Conservation (phyloP, 2,329 filamentous ascomycete genomes). For the Fusarium floridanum region DNA sequence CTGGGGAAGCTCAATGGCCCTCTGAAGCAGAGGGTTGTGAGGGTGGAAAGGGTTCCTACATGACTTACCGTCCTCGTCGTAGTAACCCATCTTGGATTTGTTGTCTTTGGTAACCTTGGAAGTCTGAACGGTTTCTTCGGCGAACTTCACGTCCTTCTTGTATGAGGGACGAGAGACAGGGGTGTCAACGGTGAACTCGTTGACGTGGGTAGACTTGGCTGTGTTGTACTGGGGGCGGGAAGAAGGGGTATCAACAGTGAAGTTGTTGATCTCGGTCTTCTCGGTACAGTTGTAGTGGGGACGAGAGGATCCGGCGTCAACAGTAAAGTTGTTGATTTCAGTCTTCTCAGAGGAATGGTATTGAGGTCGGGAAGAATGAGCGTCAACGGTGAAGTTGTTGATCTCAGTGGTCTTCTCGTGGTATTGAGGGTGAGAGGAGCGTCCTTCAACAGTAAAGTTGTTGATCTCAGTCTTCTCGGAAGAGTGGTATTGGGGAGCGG, state of each 20-base stretch:
- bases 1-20: background rate
- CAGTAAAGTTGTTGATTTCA: slow-evolving; percentile 32
- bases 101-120: slow-evolving; percentile 58
- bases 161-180: slow-evolving; percentile 59
- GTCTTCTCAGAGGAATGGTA: slow-evolving; percentile 30
- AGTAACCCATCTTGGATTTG: slow-evolving; percentile 73
- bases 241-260: slow-evolving; percentile 46
- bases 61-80: slow-evolving; percentile 70
- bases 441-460: slow-evolving; percentile 49
- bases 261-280: slow-evolving; percentile 48
- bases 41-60: background rate
- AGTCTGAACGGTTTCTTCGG: slow-evolving; percentile 75
- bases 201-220: slow-evolving; percentile 38
- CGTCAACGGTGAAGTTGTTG: slow-evolving; percentile 36
- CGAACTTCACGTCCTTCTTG: slow-evolving; percentile 70
- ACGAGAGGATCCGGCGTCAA: slow-evolving; percentile 33
- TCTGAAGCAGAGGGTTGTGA: background rate
- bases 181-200: slow-evolving; percentile 50
- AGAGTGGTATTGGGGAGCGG: slow-evolving; percentile 37
- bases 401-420: slow-evolving; percentile 33
- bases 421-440: slow-evolving; percentile 26
- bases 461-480: slow-evolving; percentile 44
- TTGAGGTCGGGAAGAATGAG: slow-evolving; percentile 28
- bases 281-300: slow-evolving; percentile 19
- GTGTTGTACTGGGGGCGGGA: slow-evolving; percentile 39